Evolutionary conservation across 345 rosid species (phyloP).

Genomic region (Streptanthus diversifolius): DNA sequence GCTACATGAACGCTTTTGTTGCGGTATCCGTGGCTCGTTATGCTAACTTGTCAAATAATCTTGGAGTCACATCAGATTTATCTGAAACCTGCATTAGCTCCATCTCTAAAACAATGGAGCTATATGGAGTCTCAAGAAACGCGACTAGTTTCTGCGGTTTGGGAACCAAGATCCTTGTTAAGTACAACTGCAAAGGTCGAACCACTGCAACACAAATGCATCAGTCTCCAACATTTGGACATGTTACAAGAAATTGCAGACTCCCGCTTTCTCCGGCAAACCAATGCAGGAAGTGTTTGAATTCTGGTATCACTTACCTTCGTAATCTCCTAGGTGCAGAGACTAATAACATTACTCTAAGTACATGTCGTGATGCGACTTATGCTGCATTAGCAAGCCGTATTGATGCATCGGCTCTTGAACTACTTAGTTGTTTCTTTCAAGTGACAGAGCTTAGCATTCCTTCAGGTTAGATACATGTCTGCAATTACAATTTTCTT

Average conservation of each 20-base stretch:
- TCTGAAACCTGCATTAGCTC: constrained; percentile 57
- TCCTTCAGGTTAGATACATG: constrained; percentile 47
- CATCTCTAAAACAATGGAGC: constrained; percentile 61
- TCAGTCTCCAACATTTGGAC: constrained; percentile 63
- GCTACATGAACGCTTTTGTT: constrained; percentile 82
- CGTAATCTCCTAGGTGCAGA: constrained; percentile 57
- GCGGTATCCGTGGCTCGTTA: constrained; percentile 74
- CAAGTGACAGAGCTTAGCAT: constrained; percentile 60
- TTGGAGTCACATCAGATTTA: constrained; percentile 59
- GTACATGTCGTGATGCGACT: constrained; percentile 87
- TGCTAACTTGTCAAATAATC: constrained; percentile 63
- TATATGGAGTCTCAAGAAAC: constrained; percentile 69
- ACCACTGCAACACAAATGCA: constrained; percentile 76
- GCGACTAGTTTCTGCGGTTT: constrained; percentile 77
- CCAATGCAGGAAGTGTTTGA: constrained; percentile 72
- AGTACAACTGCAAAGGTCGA: constrained; percentile 63
- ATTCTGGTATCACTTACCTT: constrained; percentile 72
- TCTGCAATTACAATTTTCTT: neutral
- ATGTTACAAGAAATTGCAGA: constrained; percentile 63
- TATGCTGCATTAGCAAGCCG: constrained; percentile 71
- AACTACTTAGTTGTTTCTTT: constrained; percentile 80
- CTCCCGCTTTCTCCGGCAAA: constrained; percentile 46
- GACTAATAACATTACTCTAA: constrained; percentile 59
- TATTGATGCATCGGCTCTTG: constrained; percentile 54
- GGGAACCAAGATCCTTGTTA: constrained; percentile 79